phyloP scores from a whole-genome alignment of 169 alveolate species.

The Eimeria tenella region DNA sequence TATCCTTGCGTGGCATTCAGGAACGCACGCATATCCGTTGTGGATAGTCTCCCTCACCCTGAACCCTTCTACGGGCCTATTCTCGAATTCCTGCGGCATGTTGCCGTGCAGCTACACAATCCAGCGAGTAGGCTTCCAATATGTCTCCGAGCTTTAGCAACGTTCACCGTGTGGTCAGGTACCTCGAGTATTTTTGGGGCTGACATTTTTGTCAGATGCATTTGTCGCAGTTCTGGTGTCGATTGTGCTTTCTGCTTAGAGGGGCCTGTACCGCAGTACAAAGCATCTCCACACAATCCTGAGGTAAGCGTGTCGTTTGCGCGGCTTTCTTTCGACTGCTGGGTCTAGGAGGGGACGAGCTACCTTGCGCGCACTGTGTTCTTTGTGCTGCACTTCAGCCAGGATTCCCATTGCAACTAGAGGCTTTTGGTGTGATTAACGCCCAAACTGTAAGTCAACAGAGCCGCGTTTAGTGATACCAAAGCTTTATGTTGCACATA shows the following conservation, averaged over 20 bases:
- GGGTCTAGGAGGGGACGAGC: too few relatives aligned
- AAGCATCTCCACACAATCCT: slow-evolving; percentile 36
- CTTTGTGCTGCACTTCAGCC: slow-evolving; percentile 21
- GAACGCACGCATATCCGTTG: neutral
- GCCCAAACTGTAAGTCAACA: too few relatives aligned
- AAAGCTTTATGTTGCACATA: too few relatives aligned
- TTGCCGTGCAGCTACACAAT: slow-evolving; percentile 45
- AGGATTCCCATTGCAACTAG: slow-evolving; percentile 44
- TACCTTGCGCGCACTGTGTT: neutral
- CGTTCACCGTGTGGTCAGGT: neutral
- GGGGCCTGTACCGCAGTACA: slow-evolving; percentile 30
- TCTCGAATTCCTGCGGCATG: neutral
- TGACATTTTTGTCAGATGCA: too few relatives aligned
- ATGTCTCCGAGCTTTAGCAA: neutral
- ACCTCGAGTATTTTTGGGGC: neutral
- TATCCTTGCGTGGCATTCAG: slow-evolving; percentile 18
- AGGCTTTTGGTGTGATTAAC: slow-evolving; percentile 7
- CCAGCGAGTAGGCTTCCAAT: neutral
- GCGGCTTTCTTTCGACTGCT: neutral
- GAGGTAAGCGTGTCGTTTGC: slow-evolving; percentile 4
- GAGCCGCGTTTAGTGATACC: too few relatives aligned
- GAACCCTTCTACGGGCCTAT: neutral
- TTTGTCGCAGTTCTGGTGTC: neutral
- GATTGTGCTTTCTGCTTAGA: neutral
- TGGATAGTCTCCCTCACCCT: slow-evolving; percentile 33